Evolutionary conservation across 306 rosid genomes (phyloP).

Genomic region (Trichosanthes cucumerina): DNA sequence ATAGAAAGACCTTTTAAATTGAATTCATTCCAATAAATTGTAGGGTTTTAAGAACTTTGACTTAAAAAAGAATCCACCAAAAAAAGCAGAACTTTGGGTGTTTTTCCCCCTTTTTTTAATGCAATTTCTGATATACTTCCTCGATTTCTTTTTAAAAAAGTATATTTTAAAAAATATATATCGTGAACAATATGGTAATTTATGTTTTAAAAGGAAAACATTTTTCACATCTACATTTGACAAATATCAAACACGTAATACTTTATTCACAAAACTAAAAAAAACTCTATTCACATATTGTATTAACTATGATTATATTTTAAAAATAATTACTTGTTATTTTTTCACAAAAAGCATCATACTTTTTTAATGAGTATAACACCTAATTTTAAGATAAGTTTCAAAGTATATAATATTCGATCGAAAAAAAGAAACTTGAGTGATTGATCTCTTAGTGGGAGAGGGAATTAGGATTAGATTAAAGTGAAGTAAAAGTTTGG

Average conservation of each 20-base stretch:
- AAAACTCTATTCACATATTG: not conserved
- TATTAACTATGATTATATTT: too few species aligned
- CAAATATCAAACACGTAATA: not conserved
- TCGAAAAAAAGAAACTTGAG: not conserved
- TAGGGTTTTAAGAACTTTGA: slow-evolving; percentile 6
- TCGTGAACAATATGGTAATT: not conserved
- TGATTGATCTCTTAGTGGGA: not conserved
- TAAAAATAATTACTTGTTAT: too few species aligned
- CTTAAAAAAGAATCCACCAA: not conserved
- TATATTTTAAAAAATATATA: not conserved
- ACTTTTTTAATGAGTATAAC: not conserved
- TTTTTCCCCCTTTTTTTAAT: not conserved
- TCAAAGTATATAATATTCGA: not conserved
- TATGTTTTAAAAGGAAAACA: not conserved
- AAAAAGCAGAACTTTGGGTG: not conserved
- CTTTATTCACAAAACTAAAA: too few species aligned
- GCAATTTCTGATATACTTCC: not conserved
- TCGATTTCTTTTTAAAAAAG: not conserved
- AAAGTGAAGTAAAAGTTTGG: not conserved
- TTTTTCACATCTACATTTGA: not conserved
- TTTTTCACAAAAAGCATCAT: not conserved
- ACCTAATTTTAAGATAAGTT: not conserved
- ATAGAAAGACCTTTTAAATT: not conserved
- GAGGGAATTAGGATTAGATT: slow-evolving; percentile 3
- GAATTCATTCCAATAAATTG: slow-evolving; percentile 3